phyloP scores from a whole-genome alignment of 345 rosid genomes.

The Theobroma cacao region DNA sequence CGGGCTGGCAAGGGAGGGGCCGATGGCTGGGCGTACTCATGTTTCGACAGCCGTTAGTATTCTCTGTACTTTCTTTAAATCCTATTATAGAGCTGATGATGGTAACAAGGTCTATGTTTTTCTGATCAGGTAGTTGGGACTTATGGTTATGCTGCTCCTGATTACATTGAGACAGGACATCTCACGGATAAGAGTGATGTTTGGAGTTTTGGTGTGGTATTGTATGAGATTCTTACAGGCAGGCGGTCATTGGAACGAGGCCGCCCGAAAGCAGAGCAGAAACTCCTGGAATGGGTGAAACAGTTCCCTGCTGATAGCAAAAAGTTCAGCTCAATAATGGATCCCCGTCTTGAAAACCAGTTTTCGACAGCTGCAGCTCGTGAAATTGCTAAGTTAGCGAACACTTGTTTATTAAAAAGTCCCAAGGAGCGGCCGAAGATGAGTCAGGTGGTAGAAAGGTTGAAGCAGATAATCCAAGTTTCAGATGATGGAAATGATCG shows the following conservation, averaged over 20 bases:
- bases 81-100: not conserved
- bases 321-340: slow-evolving; percentile 61
- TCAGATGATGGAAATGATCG: slow-evolving; percentile 21
- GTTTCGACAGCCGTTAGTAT: slow-evolving; percentile 86
- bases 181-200: slow-evolving; percentile 76
- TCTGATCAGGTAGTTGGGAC: slow-evolving; percentile 74
- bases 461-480: slow-evolving; percentile 50
- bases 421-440: slow-evolving; percentile 72
- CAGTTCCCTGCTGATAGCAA: slow-evolving; percentile 61
- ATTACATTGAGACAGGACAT: slow-evolving; percentile 80
- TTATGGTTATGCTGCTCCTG: slow-evolving; percentile 91
- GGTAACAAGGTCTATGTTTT: not conserved
- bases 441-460: slow-evolving; percentile 57
- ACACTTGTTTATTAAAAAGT: slow-evolving; percentile 54
- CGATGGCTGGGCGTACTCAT: slow-evolving; percentile 64
- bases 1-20: slow-evolving; percentile 95
- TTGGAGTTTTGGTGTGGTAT: slow-evolving; percentile 87
- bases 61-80: not conserved
- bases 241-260: slow-evolving; percentile 70
- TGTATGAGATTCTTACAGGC: slow-evolving; percentile 79
- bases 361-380: slow-evolving; percentile 51
- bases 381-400: slow-evolving; percentile 67
- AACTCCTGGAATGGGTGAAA: slow-evolving; percentile 72
- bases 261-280: slow-evolving; percentile 62
- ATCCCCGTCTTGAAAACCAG: slow-evolving; percentile 57